Evolutionary conservation across 306 rosid species (phyloP), one percentile per base, ranked within the genome.

Genomic region (Sindora glabra): DNA sequence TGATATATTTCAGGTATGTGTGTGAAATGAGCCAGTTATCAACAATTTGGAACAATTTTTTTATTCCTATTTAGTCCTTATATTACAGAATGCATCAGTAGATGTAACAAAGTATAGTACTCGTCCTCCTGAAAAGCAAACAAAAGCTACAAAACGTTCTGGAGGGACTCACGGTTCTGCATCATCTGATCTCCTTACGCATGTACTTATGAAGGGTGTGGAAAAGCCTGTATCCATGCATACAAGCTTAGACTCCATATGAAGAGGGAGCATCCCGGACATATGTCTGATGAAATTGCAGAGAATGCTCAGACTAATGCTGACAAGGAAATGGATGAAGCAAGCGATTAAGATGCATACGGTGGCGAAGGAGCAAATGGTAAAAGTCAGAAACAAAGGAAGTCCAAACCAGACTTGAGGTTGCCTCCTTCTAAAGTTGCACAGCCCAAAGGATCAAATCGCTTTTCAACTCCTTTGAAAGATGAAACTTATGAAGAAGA

Each of bases 191-290:
- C 95, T 30, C 96, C 99, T 12, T 84, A 79, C 33, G 90, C 90
- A 15, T 92, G 99, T 60, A 95, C 96, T 15, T 92, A 92, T 22
- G 96, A 86, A 48, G 99, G 95, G 55, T 88, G 98, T 42, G 95
- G 83, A 53, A 91, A 91, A 59, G 95, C 96, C 7, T 91, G 86
- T 75, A 86, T 91, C 67, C 98, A 91, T 33, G 96, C 85, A 73
- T 86, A 91, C 87, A 91, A 91, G 81, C 96, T 91, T 56, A 91
- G 79, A 53, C 92, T 86, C 59, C 98, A 91, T 81, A 74, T 88
- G 37, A 86, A 88, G 77, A 84, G 90, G 76, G 95, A 84, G 74
- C 99, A 92, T 71, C 99, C 95, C 3, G 96, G 85, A 15, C 96
- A 83, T 58, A 59, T 77, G 59, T 75, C 65, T 22, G 98, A 92